Conservation (phyloP, 1,139 yeast genomes). For the Spencermartinsiella ligniputridi region DNA sequence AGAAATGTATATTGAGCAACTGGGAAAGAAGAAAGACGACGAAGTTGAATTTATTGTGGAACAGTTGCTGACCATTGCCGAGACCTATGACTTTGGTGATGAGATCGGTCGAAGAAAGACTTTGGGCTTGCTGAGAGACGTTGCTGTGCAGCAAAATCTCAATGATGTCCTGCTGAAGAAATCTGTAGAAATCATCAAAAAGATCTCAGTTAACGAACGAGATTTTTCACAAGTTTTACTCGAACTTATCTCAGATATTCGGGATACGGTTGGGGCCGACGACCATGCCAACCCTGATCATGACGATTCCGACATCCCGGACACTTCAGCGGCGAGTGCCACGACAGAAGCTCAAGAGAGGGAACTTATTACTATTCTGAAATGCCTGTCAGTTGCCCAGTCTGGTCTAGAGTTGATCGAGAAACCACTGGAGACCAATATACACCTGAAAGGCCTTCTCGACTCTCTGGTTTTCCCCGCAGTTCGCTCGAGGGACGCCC, state of each 20-base stretch:
- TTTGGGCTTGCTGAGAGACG: constrained; percentile 60
- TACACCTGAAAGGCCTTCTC: constrained; percentile 66
- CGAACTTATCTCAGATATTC: constrained; percentile 81
- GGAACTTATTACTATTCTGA: constrained; percentile 40
- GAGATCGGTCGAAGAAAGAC: constrained; percentile 86
- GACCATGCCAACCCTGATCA: constrained; percentile 27
- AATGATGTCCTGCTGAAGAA: constrained; percentile 51
- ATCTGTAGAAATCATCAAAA: constrained; percentile 62
- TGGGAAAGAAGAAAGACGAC: constrained; percentile 44
- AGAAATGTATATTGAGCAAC: constrained; percentile 47
- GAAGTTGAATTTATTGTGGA: constrained; percentile 73
- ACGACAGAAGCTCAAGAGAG: constrained; percentile 33
- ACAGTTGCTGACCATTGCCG: constrained; percentile 65
- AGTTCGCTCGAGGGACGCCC: constrained; percentile 55
- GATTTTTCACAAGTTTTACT: constrained; percentile 81
- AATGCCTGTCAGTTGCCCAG: constrained; percentile 67
- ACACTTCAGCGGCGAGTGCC: not conserved
- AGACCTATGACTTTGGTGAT: constrained; percentile 79
- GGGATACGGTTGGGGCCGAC: constrained; percentile 51
- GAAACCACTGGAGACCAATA: constrained; percentile 60
- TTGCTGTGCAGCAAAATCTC: constrained; percentile 36
- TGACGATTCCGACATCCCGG: not conserved
- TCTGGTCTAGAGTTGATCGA: constrained; percentile 66
- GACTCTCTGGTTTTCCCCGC: constrained; percentile 84
- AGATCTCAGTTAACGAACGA: constrained; percentile 69